These are phyloP conservation scores for Collybiopsis confluens DNA, from an alignment of 768 basidiomycete genomes.

Conservation along the genomic window DNA sequence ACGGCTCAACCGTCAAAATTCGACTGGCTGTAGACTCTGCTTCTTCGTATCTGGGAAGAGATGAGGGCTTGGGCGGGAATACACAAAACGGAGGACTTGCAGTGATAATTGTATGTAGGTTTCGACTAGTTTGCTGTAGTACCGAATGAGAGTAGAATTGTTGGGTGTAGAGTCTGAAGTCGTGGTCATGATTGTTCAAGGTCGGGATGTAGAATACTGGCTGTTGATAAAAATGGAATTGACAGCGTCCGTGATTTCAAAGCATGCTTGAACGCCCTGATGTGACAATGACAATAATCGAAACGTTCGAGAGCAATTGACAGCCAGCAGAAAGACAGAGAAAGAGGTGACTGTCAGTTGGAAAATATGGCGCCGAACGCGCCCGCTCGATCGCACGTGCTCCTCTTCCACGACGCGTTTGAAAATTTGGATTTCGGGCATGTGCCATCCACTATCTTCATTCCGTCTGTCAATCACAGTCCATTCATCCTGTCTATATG, in stretches of 20 bases:
- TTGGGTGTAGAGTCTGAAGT: neutral
- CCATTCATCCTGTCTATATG: no score
- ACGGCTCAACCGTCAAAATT: conserved; percentile 2
- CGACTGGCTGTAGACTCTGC: conserved; percentile 4
- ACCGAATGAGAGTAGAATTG: neutral
- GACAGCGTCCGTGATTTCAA: neutral
- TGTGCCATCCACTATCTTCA: no score
- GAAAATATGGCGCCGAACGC: no score
- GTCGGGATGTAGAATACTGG: neutral
- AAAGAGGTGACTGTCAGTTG: no score
- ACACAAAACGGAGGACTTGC: neutral
- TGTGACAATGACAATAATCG: no score
- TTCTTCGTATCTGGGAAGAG: conserved; percentile 1
- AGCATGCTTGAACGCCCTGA: neutral
- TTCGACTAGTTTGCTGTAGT: conserved; percentile 4
- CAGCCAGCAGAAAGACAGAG: no score
- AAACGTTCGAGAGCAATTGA: no score
- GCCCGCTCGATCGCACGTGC: no score
- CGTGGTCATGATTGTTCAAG: neutral
- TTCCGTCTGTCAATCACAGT: no score
- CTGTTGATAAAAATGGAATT: neutral
- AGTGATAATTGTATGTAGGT: conserved; percentile 1
- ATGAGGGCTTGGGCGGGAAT: neutral
- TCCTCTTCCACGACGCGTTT: no score
- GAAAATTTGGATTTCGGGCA: no score